phyloP scores from a whole-genome alignment of 257 asterid genomes.

The Nyctanthes arbortristis region DNA sequence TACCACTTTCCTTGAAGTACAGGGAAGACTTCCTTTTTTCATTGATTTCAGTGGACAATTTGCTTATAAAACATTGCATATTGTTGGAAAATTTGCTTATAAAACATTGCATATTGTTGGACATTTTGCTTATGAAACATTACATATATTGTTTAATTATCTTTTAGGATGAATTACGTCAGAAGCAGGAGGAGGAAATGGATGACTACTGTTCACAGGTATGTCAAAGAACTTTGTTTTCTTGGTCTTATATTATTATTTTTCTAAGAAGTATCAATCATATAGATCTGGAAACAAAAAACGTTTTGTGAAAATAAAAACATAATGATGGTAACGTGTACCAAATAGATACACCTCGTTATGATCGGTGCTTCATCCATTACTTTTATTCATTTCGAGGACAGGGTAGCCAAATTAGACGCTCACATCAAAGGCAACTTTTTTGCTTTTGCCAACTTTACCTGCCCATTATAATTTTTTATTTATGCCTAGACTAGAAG shows the following conservation, averaged over 20 bases:
- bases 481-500: neutral
- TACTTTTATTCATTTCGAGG: neutral
- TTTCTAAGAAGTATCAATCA: neutral
- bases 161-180: conserved; percentile 88
- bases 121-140: too few relatives aligned
- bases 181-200: conserved; percentile 88
- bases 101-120: too few relatives aligned
- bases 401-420: neutral
- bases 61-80: too few relatives aligned
- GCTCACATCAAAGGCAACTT: neutral
- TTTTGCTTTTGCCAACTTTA: neutral
- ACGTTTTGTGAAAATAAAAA: neutral
- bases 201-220: conserved; percentile 99
- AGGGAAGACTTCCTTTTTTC: neutral
- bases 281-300: conserved; percentile 8
- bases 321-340: conserved; percentile 9
- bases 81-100: too few relatives aligned
- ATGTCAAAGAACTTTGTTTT: conserved; percentile 22
- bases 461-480: neutral
- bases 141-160: conserved; percentile 25
- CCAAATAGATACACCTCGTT: neutral
- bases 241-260: conserved; percentile 4
- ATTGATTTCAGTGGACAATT: conserved; percentile 11
- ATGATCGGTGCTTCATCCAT: neutral
- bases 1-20: neutral